Evolutionary conservation across 1,284 basidiomycete species (phyloP).

Genomic region (Sparassis latifolia): DNA sequence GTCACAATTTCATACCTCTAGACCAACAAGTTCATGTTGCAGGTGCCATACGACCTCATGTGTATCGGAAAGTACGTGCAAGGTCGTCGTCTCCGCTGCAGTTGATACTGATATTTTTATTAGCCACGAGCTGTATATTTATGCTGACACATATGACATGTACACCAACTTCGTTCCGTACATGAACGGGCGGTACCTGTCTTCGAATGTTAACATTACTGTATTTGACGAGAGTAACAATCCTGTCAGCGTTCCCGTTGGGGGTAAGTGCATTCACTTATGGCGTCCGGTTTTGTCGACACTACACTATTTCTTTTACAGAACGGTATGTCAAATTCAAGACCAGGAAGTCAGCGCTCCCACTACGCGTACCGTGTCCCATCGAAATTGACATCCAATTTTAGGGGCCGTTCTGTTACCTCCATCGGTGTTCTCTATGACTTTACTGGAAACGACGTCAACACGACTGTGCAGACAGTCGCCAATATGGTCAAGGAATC

Average conservation of each 20-base stretch:
- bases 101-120: not conserved
- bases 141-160: constrained; percentile 72
- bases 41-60: constrained; percentile 79
- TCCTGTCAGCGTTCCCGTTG: constrained; percentile 52
- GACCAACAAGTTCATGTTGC: constrained; percentile 66
- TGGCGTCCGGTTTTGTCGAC: not conserved
- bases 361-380: not conserved
- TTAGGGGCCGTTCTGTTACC: constrained; percentile 66
- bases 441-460: constrained; percentile 58
- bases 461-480: constrained; percentile 71
- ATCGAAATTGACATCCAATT: not conserved
- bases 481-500: constrained; percentile 69
- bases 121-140: constrained; percentile 82
- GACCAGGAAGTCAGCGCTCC: constrained; percentile 53
- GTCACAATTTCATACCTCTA: constrained; percentile 17
- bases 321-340: constrained; percentile 69
- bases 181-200: constrained; percentile 70
- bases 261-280: constrained; percentile 33
- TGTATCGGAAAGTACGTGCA: constrained; percentile 73
- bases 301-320: constrained; percentile 16
- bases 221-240: constrained; percentile 46
- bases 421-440: constrained; percentile 78
- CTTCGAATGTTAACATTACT: constrained; percentile 84
- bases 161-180: constrained; percentile 72
- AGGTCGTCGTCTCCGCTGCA: not conserved